Base-by-base conservation (phyloP, 345 rosid species). In the Euphorbia lathyris region DNA sequence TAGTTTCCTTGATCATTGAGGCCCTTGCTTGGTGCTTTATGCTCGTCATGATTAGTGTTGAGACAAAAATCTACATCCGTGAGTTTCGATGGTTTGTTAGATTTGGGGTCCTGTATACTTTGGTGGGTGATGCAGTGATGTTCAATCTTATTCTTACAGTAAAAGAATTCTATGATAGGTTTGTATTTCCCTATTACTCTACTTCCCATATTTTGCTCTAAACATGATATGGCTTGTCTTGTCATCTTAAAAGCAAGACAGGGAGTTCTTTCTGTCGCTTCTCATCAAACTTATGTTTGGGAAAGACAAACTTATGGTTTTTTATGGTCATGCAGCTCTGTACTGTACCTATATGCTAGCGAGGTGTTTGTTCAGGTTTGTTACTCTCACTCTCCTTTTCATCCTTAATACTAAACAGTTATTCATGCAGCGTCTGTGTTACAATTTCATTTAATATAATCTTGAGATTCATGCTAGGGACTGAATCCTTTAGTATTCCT, bases 51-150 rank as follows among this genome's bases (percentile, higher is more conserved):
- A 84, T 84, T 72, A 69, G 70, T 48, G 80, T 92, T 51, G 99
- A 95, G 81, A 90, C 89, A 26, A 95, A 87, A 78, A 83, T 89
- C 58, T 95, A 95, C 80, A 79, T 95, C 79, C 76, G 62, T 42
- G 92, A 95, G 59, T 80, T 90, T 67, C 96, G 99, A 62, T 95
- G 98, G 99, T 86, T 83, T 84, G 92, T 92, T 73, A 85, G 97
- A 80, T 92, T 90, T 66, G 97, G 88, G 47, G 78, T 92, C 72
- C 65, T 95, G 71, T 95, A 90, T 72, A 81, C 87, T 66, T 86
- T 90, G 76, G 82, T 95, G 60, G 99, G 90, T 65, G 91, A 90
- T 80, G 86, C 86, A 42, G 99, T 90, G 63, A 76, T 95, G 90
- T 64, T 92, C 72, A 89, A 89, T 80, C 91, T 92, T 73, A 69